Evolutionary conservation across 2,329 filamentous ascomycete species (phyloP).

Genomic region (Talaromyces piceae): DNA sequence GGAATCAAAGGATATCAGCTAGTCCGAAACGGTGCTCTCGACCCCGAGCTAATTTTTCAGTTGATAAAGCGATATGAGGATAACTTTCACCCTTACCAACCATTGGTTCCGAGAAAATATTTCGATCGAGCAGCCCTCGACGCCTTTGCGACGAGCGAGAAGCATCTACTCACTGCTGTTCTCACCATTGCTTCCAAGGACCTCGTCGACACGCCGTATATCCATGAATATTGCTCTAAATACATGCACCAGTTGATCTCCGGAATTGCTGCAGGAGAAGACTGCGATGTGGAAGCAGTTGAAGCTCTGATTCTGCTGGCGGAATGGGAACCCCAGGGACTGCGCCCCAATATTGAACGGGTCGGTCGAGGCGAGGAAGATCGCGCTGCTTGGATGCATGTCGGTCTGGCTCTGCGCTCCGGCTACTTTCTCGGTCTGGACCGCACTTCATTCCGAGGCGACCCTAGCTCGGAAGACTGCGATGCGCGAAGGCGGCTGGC

Average conservation of each 20-base stretch:
- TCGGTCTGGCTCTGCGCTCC: constrained; percentile 61
- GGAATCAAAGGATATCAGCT: constrained; percentile 37
- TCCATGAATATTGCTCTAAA: constrained; percentile 59
- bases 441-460: constrained; percentile 57
- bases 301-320: constrained; percentile 63
- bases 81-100: constrained; percentile 63
- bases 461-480: constrained; percentile 50
- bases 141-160: constrained; percentile 53
- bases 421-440: constrained; percentile 65
- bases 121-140: constrained; percentile 49
- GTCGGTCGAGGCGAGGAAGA: constrained; percentile 68
- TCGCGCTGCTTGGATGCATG: constrained; percentile 69
- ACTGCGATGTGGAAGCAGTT: constrained; percentile 62
- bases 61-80: constrained; percentile 54
- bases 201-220: constrained; percentile 54
- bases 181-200: constrained; percentile 66
- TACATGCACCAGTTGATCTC: constrained; percentile 65
- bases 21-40: constrained; percentile 38
- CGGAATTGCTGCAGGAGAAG: constrained; percentile 57
- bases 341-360: constrained; percentile 51
- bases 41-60: constrained; percentile 45
- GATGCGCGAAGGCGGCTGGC: constrained; percentile 59
- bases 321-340: constrained; percentile 64
- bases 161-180: constrained; percentile 61
- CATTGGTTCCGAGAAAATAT: constrained; percentile 55